Evolutionary conservation across 176 grass and related monocot species (phyloP).

Genomic region (Rhynchospora pubera): DNA sequence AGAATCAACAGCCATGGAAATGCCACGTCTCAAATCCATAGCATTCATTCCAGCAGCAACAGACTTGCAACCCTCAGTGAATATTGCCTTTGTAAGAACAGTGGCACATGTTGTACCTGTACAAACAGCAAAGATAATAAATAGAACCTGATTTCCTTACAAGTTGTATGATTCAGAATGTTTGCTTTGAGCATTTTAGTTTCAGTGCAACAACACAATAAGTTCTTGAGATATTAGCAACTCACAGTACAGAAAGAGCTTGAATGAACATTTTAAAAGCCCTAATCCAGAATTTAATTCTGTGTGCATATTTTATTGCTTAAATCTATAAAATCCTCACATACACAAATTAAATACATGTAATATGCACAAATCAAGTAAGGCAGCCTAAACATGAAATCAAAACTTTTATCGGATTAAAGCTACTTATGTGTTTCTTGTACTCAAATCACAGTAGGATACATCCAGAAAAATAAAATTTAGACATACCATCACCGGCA

Average conservation of each 20-base stretch:
- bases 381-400: neutral
- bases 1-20: slow-evolving; percentile 95
- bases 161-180: neutral
- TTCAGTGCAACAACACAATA: neutral
- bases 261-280: neutral
- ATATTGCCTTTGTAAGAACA: slow-evolving; percentile 94
- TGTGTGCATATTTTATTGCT: neutral
- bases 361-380: neutral
- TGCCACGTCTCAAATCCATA: slow-evolving; percentile 96
- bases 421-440: neutral
- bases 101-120: slow-evolving; percentile 95
- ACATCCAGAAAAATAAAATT: neutral
- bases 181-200: neutral
- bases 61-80: slow-evolving; percentile 89
- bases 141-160: neutral
- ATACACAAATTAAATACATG: neutral
- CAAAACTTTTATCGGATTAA: neutral
- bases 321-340: neutral
- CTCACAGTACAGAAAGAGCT: neutral
- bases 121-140: slow-evolving; percentile 3
- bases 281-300: neutral
- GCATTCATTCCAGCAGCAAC: slow-evolving; percentile 96
- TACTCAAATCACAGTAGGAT: neutral
- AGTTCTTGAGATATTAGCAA: neutral
- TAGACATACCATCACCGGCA: slow-evolving; percentile 81